A percentile compares a stretch with the other conserved stretches of the same genome.
Evolutionary conservation across 2,329 filamentous ascomycete genomes (phyloP).

Genomic region (Cytospora leucostoma): DNA sequence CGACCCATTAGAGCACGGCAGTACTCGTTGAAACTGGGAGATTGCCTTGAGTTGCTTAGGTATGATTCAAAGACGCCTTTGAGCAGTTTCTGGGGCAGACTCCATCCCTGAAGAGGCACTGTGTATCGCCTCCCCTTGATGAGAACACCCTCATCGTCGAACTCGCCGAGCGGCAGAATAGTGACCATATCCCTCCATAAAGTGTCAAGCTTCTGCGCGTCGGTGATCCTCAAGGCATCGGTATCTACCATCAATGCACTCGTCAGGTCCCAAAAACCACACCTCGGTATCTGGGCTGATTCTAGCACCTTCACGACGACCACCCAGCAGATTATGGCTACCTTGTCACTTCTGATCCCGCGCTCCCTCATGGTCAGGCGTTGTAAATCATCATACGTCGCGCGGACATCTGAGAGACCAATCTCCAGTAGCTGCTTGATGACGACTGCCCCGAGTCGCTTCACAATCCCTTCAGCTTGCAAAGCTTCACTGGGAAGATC

Average conservation of each 20-base stretch:
- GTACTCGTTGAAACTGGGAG: constrained; percentile 66
- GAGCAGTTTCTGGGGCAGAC: constrained; percentile 57
- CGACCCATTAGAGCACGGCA: constrained; percentile 60
- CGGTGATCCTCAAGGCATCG: constrained; percentile 38
- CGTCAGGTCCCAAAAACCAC: constrained; percentile 62
- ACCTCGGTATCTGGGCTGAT: constrained; percentile 50
- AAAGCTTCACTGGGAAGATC: constrained; percentile 41
- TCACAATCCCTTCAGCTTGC: constrained; percentile 52
- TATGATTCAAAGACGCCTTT: constrained; percentile 62
- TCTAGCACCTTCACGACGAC: constrained; percentile 57
- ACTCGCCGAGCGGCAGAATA: constrained; percentile 62
- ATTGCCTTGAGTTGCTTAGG: constrained; percentile 54
- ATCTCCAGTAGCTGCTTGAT: constrained; percentile 44
- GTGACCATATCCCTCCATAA: constrained; percentile 62
- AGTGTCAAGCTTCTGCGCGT: constrained; percentile 54
- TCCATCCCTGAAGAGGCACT: constrained; percentile 58
- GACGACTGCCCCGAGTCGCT: constrained; percentile 42
- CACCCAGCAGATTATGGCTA: constrained; percentile 57
- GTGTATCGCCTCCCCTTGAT: constrained; percentile 42
- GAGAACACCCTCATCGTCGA: constrained; percentile 56
- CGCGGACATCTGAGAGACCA: constrained; percentile 47
- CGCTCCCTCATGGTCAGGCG: constrained; percentile 48
- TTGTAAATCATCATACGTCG: constrained; percentile 52
- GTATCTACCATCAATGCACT: constrained; percentile 46
- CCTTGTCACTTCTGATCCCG: constrained; percentile 53